phyloP scores from a whole-genome alignment of 2,329 filamentous ascomycete species.

The Penicillium nordicum region DNA sequence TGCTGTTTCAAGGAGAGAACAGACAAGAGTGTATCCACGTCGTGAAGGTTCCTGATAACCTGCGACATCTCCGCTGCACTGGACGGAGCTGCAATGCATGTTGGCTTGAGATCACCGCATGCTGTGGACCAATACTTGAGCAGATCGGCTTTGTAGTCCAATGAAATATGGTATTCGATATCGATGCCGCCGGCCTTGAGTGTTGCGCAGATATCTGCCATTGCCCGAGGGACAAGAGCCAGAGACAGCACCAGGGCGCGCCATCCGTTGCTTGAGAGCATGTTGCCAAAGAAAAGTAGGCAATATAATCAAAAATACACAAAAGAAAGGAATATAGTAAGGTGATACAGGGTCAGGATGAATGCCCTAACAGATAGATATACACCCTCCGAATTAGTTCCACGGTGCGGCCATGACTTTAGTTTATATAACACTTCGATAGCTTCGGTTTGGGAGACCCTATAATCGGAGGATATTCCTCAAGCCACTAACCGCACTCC shows the following conservation, averaged over 20 bases:
- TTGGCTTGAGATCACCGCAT: constrained; percentile 43
- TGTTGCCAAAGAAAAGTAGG: constrained; percentile 3
- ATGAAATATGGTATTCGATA: constrained; percentile 31
- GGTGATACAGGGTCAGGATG: background rate
- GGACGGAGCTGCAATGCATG: constrained; percentile 49
- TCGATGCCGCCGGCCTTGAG: constrained; percentile 36
- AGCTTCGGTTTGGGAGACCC: background rate
- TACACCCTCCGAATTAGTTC: background rate
- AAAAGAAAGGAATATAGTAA: background rate
- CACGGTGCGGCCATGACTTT: background rate
- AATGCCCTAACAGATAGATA: background rate
- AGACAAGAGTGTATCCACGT: constrained; percentile 48
- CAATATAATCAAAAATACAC: background rate
- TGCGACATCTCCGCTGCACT: constrained; percentile 52
- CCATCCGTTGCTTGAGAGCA: constrained; percentile 21
- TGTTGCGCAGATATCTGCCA: constrained; percentile 39
- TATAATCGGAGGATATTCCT: constrained; percentile 3
- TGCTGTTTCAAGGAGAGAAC: background rate
- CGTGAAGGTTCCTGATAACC: constrained; percentile 50
- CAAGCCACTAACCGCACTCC: background rate
- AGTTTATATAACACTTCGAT: constrained; percentile 3
- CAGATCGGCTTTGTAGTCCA: constrained; percentile 40
- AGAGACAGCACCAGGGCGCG: constrained; percentile 17
- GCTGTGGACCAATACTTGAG: constrained; percentile 48
- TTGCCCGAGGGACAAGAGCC: constrained; percentile 18